These are phyloP conservation scores for Sclerotiophoma versabilis DNA, from an alignment of 2,329 filamentous ascomycete genomes.

Conservation along the genomic window DNA sequence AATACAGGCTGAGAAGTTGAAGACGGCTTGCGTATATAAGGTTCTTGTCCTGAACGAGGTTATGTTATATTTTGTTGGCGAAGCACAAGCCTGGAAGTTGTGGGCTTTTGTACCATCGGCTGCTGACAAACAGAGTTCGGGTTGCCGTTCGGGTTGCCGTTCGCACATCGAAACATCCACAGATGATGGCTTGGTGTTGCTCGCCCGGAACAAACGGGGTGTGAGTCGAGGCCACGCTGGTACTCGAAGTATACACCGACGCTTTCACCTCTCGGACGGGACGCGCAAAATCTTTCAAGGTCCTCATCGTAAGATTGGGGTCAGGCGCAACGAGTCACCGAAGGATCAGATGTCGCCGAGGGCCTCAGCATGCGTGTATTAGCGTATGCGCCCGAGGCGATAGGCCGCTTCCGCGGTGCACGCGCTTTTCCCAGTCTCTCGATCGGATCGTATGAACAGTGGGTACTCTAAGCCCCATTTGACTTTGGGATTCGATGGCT, in stretches of 20 bases:
- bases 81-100: too few relatives aligned
- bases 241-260: not conserved
- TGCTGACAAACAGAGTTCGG: too few relatives aligned
- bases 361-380: constrained; percentile 14
- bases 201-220: not conserved
- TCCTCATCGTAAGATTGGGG: constrained; percentile 3
- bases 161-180: too few relatives aligned
- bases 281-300: not conserved
- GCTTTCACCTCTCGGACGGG: not conserved
- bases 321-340: not conserved
- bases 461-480: constrained; percentile 30
- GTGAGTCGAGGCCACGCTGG: not conserved
- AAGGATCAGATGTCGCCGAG: constrained; percentile 4
- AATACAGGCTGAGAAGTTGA: too few relatives aligned
- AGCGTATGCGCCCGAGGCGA: constrained; percentile 25
- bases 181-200: too few relatives aligned
- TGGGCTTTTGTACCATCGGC: too few relatives aligned
- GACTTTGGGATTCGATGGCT: constrained; percentile 24
- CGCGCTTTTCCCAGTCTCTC: constrained; percentile 19
- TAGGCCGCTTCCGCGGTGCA: constrained; percentile 41
- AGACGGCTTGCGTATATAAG: too few relatives aligned
- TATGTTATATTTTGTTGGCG: too few relatives aligned
- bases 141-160: too few relatives aligned
- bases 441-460: constrained; percentile 12
- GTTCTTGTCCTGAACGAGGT: too few relatives aligned